Conservation (phyloP, 163 green algal genomes). For the Scenedesmus sp. region DNA sequence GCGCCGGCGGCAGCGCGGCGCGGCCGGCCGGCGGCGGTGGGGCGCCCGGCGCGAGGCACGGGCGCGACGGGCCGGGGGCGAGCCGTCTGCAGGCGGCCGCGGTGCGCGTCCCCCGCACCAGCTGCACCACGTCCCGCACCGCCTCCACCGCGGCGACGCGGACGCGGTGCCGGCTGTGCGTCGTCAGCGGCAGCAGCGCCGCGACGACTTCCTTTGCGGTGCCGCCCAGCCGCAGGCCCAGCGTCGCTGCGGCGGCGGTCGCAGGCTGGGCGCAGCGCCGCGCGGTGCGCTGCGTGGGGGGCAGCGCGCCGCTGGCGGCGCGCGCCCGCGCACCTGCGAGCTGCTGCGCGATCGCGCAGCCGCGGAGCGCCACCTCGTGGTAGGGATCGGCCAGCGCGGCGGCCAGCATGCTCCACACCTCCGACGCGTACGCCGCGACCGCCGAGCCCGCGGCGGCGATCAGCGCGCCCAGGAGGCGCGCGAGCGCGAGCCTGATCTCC, state of each 20-base stretch:
- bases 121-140: constrained; percentile 60
- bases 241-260: too few species aligned
- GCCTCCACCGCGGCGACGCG: constrained; percentile 67
- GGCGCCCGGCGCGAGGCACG: too few species aligned
- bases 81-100: neutral
- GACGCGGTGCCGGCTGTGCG: constrained; percentile 65
- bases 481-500: constrained; percentile 63
- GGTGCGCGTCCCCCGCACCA: constrained; percentile 44
- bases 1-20: neutral
- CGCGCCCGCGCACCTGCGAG: constrained; percentile 54
- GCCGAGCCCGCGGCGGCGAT: constrained; percentile 46
- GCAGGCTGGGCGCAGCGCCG: constrained; percentile 26
- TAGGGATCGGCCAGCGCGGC: constrained; percentile 55
- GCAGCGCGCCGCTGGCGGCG: neutral
- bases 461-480: constrained; percentile 47
- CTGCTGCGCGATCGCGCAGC: constrained; percentile 49
- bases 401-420: constrained; percentile 56
- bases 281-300: neutral
- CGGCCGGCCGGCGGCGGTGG: too few species aligned
- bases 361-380: constrained; percentile 60
- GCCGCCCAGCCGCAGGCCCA: constrained; percentile 64
- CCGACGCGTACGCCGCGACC: constrained; percentile 58
- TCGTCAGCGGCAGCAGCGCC: constrained; percentile 67
- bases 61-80: neutral
- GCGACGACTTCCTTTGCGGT: constrained; percentile 72